Evolutionary conservation across 306 rosid species (phyloP), one percentile per base, ranked within the genome.

Genomic region (Pterocarpus macrocarpus): DNA sequence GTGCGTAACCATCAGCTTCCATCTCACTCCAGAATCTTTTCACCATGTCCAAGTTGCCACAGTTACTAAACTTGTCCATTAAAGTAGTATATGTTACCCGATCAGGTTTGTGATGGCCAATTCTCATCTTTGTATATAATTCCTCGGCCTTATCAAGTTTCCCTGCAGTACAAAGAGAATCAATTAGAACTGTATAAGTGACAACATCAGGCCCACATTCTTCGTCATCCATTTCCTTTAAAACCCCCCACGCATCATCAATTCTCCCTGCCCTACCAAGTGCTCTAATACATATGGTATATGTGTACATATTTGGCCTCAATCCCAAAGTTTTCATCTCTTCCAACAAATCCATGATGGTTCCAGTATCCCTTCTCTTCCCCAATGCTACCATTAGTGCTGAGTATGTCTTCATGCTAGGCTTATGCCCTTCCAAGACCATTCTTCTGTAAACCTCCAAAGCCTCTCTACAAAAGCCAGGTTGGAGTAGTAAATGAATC

Each of bases 321-420:
- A 93, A 81, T 41, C 98, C 99, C 88, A 95, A 82, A 64, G 64
- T 79, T 73, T 88, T 88, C 99, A 95, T 93, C 89, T 95, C 98
- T 66, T 85, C 89, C 61, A 95, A 79, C 77, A 95, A 81, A 66
- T 71, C 80, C 97, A 93, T 89, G 59, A 95, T 88, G n/a, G 85
- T 85, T 70, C 84, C 77, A 13, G 88, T 84, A 75, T 95, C 97
- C 92, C 94, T 89, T 86, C 92, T 91, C 91, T 83, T 93, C 34
- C 99, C 98, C 70, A 88, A 43, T 16, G 97, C 97, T 64, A 90
- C 98, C 99, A 93, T 93, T 57, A 95, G 89, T 2, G 94, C 98
- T 1, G 99, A 93, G 88, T 93, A 95, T 5, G 97, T 90, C 91
- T 95, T 95, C 86, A 95, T 77, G 83, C 99, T 95, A 44, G 98